Conservation (phyloP, 2,329 filamentous ascomycete species). For the Penicillium sp. region DNA sequence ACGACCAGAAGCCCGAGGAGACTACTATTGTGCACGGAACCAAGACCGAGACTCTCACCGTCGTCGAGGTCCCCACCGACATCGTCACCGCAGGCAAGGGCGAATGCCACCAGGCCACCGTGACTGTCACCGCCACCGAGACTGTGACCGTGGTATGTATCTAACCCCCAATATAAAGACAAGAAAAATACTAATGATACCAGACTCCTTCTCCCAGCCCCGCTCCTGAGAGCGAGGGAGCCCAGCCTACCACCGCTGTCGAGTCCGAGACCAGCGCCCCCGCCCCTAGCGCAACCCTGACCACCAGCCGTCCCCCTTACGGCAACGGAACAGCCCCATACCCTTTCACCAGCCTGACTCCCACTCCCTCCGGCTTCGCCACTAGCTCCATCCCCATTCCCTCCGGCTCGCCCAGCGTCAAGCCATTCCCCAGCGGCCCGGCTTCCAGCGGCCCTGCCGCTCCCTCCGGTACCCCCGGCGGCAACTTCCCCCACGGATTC, state of each 20-base stretch:
- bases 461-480: conserved; percentile 26
- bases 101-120: neutral
- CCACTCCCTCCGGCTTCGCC: conserved; percentile 28
- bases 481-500: conserved; percentile 28
- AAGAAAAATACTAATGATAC: neutral
- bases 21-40: conserved; percentile 33
- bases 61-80: conserved; percentile 20
- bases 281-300: conserved; percentile 13
- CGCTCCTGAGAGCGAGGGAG: neutral
- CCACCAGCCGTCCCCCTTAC: conserved; percentile 16
- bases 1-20: conserved; percentile 17
- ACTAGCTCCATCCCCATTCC: conserved; percentile 26
- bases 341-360: conserved; percentile 9
- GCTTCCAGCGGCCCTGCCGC: neutral
- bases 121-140: conserved; percentile 7
- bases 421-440: neutral
- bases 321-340: conserved; percentile 21
- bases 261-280: conserved; percentile 4
- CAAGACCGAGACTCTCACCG: conserved; percentile 30
- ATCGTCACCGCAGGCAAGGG: conserved; percentile 8
- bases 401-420: conserved; percentile 1
- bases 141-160: conserved; percentile 6
- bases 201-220: conserved; percentile 7
- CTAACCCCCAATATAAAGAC: too few species aligned
- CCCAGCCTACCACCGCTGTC: conserved; percentile 4